These are phyloP conservation scores for Talaromyces piceae DNA, from an alignment of 2,329 filamentous ascomycete genomes.

Conservation along the genomic window DNA sequence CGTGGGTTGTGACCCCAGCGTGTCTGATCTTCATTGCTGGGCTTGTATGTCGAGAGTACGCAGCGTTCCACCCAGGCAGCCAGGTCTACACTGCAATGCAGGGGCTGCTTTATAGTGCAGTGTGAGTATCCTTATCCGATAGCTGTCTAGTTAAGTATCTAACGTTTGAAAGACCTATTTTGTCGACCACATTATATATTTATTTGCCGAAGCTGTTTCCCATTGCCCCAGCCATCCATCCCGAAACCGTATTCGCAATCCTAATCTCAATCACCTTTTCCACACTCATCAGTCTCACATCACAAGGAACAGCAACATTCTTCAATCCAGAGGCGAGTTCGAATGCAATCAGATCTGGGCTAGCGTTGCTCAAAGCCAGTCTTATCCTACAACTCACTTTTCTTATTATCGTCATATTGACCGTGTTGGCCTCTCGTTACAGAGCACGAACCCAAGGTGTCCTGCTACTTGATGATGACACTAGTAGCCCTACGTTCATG, in stretches of 20 bases:
- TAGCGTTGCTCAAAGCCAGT: neutral
- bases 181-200: neutral
- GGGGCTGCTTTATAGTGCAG: neutral
- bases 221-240: neutral
- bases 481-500: neutral
- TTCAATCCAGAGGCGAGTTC: neutral
- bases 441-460: neutral
- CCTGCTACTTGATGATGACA: neutral
- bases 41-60: conserved; percentile 14
- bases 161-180: neutral
- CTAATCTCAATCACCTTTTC: neutral
- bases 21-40: conserved; percentile 12
- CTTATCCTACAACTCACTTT: neutral
- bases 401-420: neutral
- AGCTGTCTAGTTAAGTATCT: neutral
- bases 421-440: neutral
- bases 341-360: neutral
- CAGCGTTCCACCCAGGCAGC: conserved; percentile 3
- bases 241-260: neutral
- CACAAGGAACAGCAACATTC: neutral
- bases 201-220: neutral
- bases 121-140: neutral
- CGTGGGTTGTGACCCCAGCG: conserved; percentile 11
- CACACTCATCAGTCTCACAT: neutral
- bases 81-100: conserved; percentile 12